Evolutionary conservation across 2,329 filamentous ascomycete species (phyloP).

Genomic region (Trichoderma semiorbis): DNA sequence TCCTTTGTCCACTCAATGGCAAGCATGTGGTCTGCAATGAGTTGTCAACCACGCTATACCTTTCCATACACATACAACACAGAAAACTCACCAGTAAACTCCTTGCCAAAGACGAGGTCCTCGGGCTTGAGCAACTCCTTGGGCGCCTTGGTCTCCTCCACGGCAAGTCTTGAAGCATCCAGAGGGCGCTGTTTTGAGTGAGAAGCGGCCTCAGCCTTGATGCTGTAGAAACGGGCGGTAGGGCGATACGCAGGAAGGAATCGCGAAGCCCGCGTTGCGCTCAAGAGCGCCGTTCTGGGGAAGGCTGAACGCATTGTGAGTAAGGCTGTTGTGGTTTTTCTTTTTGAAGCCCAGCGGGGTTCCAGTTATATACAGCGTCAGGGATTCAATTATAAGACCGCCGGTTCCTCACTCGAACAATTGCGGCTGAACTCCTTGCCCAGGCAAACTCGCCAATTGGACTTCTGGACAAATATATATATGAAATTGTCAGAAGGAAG

Average conservation of each 20-base stretch:
- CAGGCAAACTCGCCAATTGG: neutral
- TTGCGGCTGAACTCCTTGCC: neutral
- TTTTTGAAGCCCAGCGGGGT: neutral
- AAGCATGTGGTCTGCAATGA: slow-evolving; percentile 83
- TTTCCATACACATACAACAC: neutral
- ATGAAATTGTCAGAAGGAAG: neutral
- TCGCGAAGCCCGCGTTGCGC: slow-evolving; percentile 36
- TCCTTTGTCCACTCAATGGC: slow-evolving; percentile 86
- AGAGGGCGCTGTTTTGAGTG: slow-evolving; percentile 60
- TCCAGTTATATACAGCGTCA: neutral
- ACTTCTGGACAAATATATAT: neutral
- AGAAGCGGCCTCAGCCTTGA: slow-evolving; percentile 49
- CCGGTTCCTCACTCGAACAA: neutral
- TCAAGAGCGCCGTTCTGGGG: slow-evolving; percentile 33
- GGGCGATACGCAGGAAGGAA: slow-evolving; percentile 30
- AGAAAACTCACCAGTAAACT: slow-evolving; percentile 71
- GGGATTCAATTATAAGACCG: neutral
- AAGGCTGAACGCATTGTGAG: slow-evolving; percentile 31
- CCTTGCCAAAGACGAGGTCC: slow-evolving; percentile 83
- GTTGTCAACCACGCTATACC: neutral
- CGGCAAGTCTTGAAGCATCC: slow-evolving; percentile 70
- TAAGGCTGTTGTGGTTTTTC: neutral
- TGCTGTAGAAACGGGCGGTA: slow-evolving; percentile 45
- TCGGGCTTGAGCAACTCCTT: slow-evolving; percentile 71
- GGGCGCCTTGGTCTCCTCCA: slow-evolving; percentile 72